phyloP scores from a whole-genome alignment of 768 basidiomycete genomes.

The Podaxis mareebaensis region DNA sequence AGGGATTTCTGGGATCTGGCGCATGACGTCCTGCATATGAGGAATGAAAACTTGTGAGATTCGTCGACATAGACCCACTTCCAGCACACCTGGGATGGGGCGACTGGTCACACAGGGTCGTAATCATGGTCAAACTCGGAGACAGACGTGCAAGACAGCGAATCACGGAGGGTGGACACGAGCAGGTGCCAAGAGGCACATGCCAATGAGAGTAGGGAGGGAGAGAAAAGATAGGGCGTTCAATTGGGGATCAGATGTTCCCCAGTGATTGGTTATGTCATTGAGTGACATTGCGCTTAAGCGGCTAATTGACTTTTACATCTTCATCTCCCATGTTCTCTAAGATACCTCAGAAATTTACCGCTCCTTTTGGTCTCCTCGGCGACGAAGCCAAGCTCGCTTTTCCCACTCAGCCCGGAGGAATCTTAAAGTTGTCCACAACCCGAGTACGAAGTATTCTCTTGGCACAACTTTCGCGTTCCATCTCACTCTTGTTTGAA shows the following conservation, averaged over 20 bases:
- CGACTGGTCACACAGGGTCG: too few relatives aligned
- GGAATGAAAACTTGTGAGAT: background rate
- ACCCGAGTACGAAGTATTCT: constrained; percentile 57
- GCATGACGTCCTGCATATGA: background rate
- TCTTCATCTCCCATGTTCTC: constrained; percentile 48
- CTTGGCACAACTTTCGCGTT: background rate
- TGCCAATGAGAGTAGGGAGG: too few relatives aligned
- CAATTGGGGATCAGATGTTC: background rate
- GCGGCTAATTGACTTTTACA: constrained; percentile 4
- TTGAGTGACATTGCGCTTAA: background rate
- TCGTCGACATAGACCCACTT: background rate
- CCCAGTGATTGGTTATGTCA: background rate
- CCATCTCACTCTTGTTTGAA: constrained; percentile 12
- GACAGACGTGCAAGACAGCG: too few relatives aligned
- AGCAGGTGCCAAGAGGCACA: too few relatives aligned
- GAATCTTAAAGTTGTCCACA: constrained; percentile 74
- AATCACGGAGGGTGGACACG: too few relatives aligned
- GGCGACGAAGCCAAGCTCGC: constrained; percentile 89
- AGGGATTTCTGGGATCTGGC: background rate
- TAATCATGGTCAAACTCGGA: too few relatives aligned
- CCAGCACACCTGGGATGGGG: too few relatives aligned
- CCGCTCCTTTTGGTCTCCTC: constrained; percentile 74
- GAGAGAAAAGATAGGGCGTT: too few relatives aligned
- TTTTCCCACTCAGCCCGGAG: constrained; percentile 80
- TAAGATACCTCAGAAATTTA: constrained; percentile 70